Base-by-base conservation (phyloP, 371 early-diverging fungal genomes). In the Amoeboaphelidium occidentale region DNA sequence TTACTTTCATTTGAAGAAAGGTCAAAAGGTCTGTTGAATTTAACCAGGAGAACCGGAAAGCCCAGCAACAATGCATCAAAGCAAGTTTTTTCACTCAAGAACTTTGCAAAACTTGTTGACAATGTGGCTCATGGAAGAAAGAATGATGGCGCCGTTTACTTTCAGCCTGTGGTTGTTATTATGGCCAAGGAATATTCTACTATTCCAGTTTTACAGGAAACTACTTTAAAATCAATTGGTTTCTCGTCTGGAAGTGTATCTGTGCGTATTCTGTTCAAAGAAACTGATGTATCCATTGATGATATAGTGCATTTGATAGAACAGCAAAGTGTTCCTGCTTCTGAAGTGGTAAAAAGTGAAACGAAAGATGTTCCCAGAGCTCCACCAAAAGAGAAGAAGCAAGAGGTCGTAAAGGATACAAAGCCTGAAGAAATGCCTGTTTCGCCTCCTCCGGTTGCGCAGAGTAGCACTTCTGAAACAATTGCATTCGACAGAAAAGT, bases 201-300 rank as follows among this genome's bases (percentile, higher is more conserved):
- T 0, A 48, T 63, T 24, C 55, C 57, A n/a, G 47, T 43, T 20
- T 47, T 74, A 51, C 49, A 58, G 45, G 42, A 43, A 21, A 69
- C 66, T 0, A 68, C 69, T 41, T 52, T 74, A 13, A 49, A 53
- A 14, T 52, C 61, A 22, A 59, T 57, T 28, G 56, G 73, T 51
- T 25, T 70, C 13, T 53, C 51, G 20, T 57, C 62, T 46, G 73
- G 72, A 27, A 72, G 67, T 54, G 61, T 60, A 2, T 57, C 66
- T 13, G 58, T 75, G 47, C 63, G 75, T 1, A 53, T 73, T 26
- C 50, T 66, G 43, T 66, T 65, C 55, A 46, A 65, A 42, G 55
- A 44, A 21, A 64, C 67, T 2, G 65, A 66, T 44, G 55, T 60
- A 26, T 55, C 61, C 6, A 55, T 71, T 4, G 66, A 66, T 3